Evolutionary conservation across 1,284 basidiomycete species (phyloP).

Genomic region (Ustilago sp.): DNA sequence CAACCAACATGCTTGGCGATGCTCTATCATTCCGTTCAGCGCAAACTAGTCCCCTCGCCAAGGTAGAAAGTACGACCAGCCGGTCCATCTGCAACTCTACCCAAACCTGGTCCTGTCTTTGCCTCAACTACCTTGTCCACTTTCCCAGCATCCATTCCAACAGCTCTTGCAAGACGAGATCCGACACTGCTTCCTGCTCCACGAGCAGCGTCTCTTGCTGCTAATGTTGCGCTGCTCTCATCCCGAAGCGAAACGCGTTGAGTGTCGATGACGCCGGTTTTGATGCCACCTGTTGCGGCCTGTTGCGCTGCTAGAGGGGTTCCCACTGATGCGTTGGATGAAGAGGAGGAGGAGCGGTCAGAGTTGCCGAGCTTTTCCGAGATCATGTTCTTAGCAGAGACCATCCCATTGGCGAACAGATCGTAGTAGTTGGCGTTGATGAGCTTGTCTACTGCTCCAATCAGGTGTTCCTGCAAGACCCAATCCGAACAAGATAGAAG

Average conservation of each 20-base stretch:
- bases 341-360: constrained; percentile 1
- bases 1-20: background rate
- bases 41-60: constrained; percentile 50
- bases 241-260: constrained; percentile 43
- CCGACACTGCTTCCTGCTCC: constrained; percentile 42
- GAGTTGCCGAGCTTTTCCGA: constrained; percentile 16
- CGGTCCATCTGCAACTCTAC: constrained; percentile 33
- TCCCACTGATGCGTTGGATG: constrained; percentile 13
- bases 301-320: constrained; percentile 31
- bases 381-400: constrained; percentile 35
- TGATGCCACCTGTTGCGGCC: constrained; percentile 40
- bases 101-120: constrained; percentile 41
- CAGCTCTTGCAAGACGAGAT: constrained; percentile 33
- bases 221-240: constrained; percentile 7
- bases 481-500: background rate
- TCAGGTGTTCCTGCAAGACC: constrained; percentile 29
- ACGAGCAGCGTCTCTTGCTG: constrained; percentile 16
- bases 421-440: constrained; percentile 53
- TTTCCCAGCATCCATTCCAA: constrained; percentile 34
- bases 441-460: constrained; percentile 32
- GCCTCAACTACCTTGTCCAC: constrained; percentile 40
- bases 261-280: constrained; percentile 49
- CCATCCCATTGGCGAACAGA: constrained; percentile 42
- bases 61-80: constrained; percentile 47
- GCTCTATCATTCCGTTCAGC: constrained; percentile 7